Base-by-base conservation (phyloP, 139 green algal species). In the Picochlorum sp. region DNA sequence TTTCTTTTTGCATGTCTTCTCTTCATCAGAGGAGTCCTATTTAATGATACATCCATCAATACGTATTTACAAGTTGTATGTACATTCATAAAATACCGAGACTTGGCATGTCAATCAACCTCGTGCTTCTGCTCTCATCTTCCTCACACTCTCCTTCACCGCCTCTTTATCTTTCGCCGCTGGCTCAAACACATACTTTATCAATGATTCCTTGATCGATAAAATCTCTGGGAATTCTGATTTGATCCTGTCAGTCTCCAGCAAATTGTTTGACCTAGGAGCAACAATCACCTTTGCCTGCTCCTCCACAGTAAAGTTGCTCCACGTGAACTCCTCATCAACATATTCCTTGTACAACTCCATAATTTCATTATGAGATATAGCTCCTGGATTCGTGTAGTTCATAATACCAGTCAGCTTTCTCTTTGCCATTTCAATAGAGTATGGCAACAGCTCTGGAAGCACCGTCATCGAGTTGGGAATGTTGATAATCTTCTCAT, bases 401-500 rank as follows among this genome's bases (percentile, higher is more conserved):
- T 98, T 98, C 85, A 96, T 94, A 75, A 97, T 91, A 63, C 88
- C 92, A 5, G 86, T 95, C 55, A 96, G 77, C 34, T 82, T 79
- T 51, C 90, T 77, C 72, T 85, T 81, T 55, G 90, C 86, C 87
- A 97, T 95, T 70, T 97, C 86, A 11, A 97, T 77, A 23, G 86
- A 88, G 52, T 82, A 72, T 7, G 92, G 92, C 60, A 98, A 78
- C 56, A 98, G 79, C 84, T 98, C 92, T 20, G 91, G 86, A 67
- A 98, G 81, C 54, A 98, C 89, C 11, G 92, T 98, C 92, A 98
- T 97, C 52, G 83, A 92, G 81, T 96, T 96, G 65, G 87, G 90
- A 73, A 96, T 96, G 81, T 96, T 68, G 41, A 96, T 69, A 3
- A 96, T 76, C 80, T 91, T 77, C 45, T 72, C 70, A 41, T 67